phyloP scores from a whole-genome alignment of 2,329 filamentous ascomycete genomes.

The Penicillium corylophilum region DNA sequence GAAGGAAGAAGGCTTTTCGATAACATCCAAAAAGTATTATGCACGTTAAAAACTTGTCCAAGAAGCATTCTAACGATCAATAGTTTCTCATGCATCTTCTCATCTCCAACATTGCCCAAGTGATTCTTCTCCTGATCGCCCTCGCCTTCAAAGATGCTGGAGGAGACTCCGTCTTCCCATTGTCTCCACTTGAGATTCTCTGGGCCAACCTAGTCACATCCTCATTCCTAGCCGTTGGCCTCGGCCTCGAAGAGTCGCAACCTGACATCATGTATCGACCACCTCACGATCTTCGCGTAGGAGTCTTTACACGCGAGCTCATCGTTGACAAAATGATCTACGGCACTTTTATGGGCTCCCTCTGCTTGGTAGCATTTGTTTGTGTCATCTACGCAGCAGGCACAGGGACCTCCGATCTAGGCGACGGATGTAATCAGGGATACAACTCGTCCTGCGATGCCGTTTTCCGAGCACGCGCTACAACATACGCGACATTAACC shows the following conservation, averaged over 20 bases:
- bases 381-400: constrained; percentile 40
- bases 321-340: constrained; percentile 45
- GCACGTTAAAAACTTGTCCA: too few species aligned
- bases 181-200: constrained; percentile 80
- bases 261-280: constrained; percentile 76
- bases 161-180: constrained; percentile 75
- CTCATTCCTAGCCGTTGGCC: constrained; percentile 79
- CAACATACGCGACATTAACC: constrained; percentile 70
- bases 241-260: constrained; percentile 74
- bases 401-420: constrained; percentile 49
- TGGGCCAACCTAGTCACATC: constrained; percentile 94
- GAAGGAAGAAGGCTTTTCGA: constrained; percentile 84
- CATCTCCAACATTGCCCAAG: constrained; percentile 79
- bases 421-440: constrained; percentile 54
- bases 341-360: constrained; percentile 48
- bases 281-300: constrained; percentile 60
- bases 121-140: constrained; percentile 75
- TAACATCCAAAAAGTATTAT: constrained; percentile 73
- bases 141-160: constrained; percentile 73
- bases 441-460: constrained; percentile 51
- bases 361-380: constrained; percentile 42
- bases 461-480: constrained; percentile 68
- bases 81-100: constrained; percentile 74
- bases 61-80: constrained; percentile 36
- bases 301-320: constrained; percentile 43